Base-by-base conservation (phyloP, 78 protist species). In the Chrysochromulina parva region DNA sequence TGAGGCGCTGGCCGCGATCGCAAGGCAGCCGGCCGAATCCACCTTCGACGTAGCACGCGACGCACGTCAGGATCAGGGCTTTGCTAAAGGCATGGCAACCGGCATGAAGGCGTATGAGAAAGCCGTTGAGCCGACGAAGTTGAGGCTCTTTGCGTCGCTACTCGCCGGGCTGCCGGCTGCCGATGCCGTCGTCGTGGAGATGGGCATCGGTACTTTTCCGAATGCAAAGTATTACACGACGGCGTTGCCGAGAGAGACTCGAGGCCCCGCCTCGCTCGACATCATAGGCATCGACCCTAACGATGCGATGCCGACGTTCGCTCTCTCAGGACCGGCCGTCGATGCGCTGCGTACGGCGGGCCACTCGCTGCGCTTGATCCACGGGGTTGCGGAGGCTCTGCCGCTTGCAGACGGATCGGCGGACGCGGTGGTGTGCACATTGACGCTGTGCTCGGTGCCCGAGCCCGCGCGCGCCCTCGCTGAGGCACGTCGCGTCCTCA, bases 401-500 rank as follows among this genome's bases (percentile, higher is more conserved):
- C 86, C 86, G 62, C 47, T 78, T 3, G 65, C 48, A 19, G 28
- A 14, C 11, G 47, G 47, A 13, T 0, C 28, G 6, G 62, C 47
- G 5, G 86, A 78, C 47, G 86, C 86, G 3, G 86, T 78, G 47
- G 48, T 78, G 3, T 53, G 86, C 86, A 78, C 86, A 3, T 47
- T 78, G 20, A 53, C 62, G 62, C 86, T 78, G 48, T 78, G 86
- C 86, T 78, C 86, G 24, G 86, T 78, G 28, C 9, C 47, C 10
- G 5, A 3, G 16, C 62, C 20, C 19, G 47, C 0, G 28, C 57
- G 59, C 2, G 60, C 19, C 19, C 62, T 78, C 1, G 24, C 1
- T 0, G 86, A 78, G 59, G 86, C 53, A 47, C 26, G 60, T 28
- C 86, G 86, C 55, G 86, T 78, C 48, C 60, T 78, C 62, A 16